These are phyloP conservation scores for Aspergillus sp. DNA, from an alignment of 2,329 filamentous ascomycete species.

Conservation along the genomic window DNA sequence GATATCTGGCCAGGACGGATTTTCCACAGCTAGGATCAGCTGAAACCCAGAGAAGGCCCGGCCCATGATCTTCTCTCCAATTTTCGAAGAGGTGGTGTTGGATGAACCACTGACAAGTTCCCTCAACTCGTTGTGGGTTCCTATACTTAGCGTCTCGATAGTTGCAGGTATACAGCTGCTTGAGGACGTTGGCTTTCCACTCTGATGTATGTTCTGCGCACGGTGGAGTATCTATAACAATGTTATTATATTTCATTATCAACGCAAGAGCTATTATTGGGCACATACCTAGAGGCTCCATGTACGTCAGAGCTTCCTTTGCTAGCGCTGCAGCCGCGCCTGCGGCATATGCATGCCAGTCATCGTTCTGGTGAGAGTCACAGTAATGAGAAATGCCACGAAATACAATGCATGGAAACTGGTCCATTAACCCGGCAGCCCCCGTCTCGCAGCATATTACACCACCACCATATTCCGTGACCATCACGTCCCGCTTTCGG, in stretches of 20 bases:
- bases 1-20: constrained; percentile 26
- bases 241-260: neutral
- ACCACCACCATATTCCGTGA: neutral
- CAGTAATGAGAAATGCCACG: constrained; percentile 23
- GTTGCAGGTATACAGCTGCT: neutral
- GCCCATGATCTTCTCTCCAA: constrained; percentile 23
- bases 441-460: constrained; percentile 13
- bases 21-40: constrained; percentile 35
- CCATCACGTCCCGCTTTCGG: neutral
- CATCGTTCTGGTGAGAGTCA: constrained; percentile 12
- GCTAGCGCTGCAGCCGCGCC: constrained; percentile 6
- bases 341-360: constrained; percentile 10
- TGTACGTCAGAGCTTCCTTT: neutral
- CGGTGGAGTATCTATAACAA: neutral
- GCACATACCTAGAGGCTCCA: neutral
- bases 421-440: constrained; percentile 13
- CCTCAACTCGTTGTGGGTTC: neutral
- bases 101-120: constrained; percentile 38
- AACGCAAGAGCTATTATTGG: no score
- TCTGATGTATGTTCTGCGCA: neutral
- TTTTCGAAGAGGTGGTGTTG: constrained; percentile 24
- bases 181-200: neutral
- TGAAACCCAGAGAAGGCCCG: constrained; percentile 30
- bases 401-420: constrained; percentile 17
- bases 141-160: neutral